These are phyloP conservation scores for Primulina tabacum DNA, from an alignment of 257 asterid genomes.

Conservation along the genomic window DNA sequence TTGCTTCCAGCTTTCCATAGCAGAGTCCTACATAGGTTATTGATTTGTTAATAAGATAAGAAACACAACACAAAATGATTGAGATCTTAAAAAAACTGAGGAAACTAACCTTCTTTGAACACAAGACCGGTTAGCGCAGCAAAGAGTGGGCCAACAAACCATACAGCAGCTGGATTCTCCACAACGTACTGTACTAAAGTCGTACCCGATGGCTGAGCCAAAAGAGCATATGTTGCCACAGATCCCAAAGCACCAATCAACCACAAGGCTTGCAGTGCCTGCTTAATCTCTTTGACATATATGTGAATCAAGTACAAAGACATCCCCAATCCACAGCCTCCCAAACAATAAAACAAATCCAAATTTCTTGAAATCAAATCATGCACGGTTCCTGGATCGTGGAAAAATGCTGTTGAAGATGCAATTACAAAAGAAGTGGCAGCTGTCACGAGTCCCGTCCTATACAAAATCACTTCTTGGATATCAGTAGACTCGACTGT, in stretches of 20 bases:
- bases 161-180: constrained; percentile 66
- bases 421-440: constrained; percentile 73
- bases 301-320: constrained; percentile 81
- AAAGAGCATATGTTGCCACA: constrained; percentile 43
- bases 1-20: constrained; percentile 92
- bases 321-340: constrained; percentile 77
- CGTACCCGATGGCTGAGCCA: constrained; percentile 68
- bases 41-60: not conserved
- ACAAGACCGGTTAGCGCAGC: constrained; percentile 92
- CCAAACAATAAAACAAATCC: constrained; percentile 30
- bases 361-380: constrained; percentile 34
- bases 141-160: constrained; percentile 92
- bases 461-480: constrained; percentile 68
- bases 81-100: not conserved
- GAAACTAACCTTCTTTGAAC: constrained; percentile 74
- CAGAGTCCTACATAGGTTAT: constrained; percentile 51
- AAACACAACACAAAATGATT: not conserved
- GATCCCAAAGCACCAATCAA: constrained; percentile 68
- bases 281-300: constrained; percentile 87
- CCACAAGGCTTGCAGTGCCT: constrained; percentile 83
- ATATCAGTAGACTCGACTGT: constrained; percentile 68
- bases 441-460: constrained; percentile 84
- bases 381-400: constrained; percentile 25
- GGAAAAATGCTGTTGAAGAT: constrained; percentile 54
- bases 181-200: constrained; percentile 67